These are phyloP conservation scores for Podaxis sp. DNA, from an alignment of 768 basidiomycete species.

Conservation along the genomic window DNA sequence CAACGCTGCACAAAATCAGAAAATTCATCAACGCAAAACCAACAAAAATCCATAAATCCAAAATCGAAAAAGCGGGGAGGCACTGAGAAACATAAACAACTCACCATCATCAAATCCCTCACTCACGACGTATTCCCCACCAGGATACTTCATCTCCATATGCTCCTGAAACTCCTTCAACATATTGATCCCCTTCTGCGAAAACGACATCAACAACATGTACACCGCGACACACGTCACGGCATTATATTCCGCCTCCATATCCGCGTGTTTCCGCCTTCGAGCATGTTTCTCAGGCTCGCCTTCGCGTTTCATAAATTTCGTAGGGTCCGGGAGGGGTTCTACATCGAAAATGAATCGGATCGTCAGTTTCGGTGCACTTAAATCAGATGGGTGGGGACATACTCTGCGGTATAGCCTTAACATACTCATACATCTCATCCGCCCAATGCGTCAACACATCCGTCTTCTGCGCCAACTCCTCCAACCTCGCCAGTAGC, in stretches of 20 bases:
- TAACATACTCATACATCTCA: conserved; percentile 88
- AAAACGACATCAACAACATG: conserved; percentile 89
- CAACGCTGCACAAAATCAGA: conserved; percentile 49
- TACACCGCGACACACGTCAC: conserved; percentile 87
- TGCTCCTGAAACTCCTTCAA: conserved; percentile 79
- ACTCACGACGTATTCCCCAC: conserved; percentile 73
- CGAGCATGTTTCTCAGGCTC: conserved; percentile 72
- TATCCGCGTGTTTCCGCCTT: conserved; percentile 68
- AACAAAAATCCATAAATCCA: not conserved
- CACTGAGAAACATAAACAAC: conserved; percentile 12
- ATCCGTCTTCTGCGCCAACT: conserved; percentile 94
- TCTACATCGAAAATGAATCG: conserved; percentile 41
- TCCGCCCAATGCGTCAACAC: conserved; percentile 94
- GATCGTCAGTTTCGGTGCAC: not conserved
- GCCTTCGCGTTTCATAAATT: conserved; percentile 69
- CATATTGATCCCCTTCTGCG: conserved; percentile 89
- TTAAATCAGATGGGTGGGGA: conserved; percentile 18
- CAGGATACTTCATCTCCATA: conserved; percentile 76
- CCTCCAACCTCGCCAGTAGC: conserved; percentile 78
- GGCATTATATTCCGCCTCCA: conserved; percentile 80
- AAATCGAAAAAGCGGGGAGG: not conserved
- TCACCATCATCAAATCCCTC: conserved; percentile 80
- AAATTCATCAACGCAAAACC: conserved; percentile 7
- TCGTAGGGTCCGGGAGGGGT: conserved; percentile 76
- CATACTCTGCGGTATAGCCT: conserved; percentile 81